Conservation (phyloP, 768 basidiomycete genomes). For the Hygrophorus pudorinus region DNA sequence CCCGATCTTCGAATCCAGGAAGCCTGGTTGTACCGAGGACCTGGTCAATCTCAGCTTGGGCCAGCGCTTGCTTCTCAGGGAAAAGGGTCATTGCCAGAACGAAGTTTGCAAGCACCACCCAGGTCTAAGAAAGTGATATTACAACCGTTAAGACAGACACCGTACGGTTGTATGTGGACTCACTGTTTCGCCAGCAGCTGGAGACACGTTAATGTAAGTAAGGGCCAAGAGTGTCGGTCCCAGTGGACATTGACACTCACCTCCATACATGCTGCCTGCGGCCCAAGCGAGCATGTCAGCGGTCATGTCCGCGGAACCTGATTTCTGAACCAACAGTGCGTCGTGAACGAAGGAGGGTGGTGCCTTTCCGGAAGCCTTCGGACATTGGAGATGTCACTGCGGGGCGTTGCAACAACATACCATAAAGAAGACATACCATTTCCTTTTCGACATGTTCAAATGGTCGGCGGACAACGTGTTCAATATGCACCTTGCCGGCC, state of each 20-base stretch:
- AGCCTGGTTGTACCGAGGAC: conserved; percentile 24
- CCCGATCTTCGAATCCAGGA: conserved; percentile 27
- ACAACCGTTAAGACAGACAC: too few relatives aligned
- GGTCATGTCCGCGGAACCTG: not conserved
- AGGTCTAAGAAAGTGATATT: conserved; percentile 11
- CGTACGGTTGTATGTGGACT: not conserved
- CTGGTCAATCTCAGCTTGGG: conserved; percentile 30
- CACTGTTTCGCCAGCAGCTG: conserved; percentile 8
- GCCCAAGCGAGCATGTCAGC: not conserved
- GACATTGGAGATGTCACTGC: not conserved
- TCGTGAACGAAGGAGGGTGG: conserved; percentile 1
- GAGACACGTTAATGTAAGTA: too few relatives aligned
- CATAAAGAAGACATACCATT: conserved; percentile 14
- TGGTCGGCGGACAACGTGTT: conserved; percentile 22
- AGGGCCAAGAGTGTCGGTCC: too few relatives aligned
- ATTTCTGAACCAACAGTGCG: not conserved
- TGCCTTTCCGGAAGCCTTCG: conserved; percentile 1
- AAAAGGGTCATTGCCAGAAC: conserved; percentile 29
- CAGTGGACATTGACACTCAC: not conserved
- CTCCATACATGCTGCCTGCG: conserved; percentile 2
- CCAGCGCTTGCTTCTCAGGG: conserved; percentile 27
- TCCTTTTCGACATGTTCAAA: conserved; percentile 19
- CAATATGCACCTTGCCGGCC: conserved; percentile 19
- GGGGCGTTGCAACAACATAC: not conserved
- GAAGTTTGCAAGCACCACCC: conserved; percentile 20